Evolutionary conservation across 495 filamentous ascomycete species (phyloP).

Genomic region (Podospora pseudoanserina): DNA sequence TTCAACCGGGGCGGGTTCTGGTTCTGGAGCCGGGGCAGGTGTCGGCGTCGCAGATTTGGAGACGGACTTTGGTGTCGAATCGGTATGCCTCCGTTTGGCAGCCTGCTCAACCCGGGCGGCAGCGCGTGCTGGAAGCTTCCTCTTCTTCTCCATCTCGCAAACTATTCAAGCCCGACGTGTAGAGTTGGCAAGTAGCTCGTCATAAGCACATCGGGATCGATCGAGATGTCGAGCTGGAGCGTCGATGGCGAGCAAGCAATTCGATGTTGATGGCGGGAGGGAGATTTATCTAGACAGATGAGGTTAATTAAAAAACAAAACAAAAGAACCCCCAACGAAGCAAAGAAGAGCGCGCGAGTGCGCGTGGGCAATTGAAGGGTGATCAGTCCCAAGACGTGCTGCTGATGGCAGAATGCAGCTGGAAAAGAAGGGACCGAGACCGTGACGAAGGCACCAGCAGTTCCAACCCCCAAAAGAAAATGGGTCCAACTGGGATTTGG

Average conservation of each 20-base stretch:
- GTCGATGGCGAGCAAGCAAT: background rate
- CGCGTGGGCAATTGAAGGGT: background rate
- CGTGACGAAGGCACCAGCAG: conserved; percentile 1
- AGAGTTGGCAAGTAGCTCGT: conserved; percentile 15
- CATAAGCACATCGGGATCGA: conserved; percentile 26
- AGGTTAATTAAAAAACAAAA: background rate
- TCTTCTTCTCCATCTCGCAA: conserved; percentile 51
- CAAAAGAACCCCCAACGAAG: background rate
- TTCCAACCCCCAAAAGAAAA: conserved; percentile 6
- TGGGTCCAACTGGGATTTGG: conserved; percentile 2
- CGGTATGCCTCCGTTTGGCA: conserved; percentile 46
- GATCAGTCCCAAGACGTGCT: background rate
- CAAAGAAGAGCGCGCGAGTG: background rate
- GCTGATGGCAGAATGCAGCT: background rate
- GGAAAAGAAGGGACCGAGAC: background rate
- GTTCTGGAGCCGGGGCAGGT: conserved; percentile 27
- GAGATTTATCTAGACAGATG: background rate
- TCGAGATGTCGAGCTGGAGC: background rate
- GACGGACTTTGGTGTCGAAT: conserved; percentile 34
- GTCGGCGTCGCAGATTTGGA: conserved; percentile 39
- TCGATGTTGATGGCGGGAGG: background rate
- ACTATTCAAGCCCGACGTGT: conserved; percentile 23
- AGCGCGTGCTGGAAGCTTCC: conserved; percentile 54
- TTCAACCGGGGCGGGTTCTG: conserved; percentile 28
- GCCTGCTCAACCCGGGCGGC: conserved; percentile 49